phyloP scores from a whole-genome alignment of 2,329 filamentous ascomycete genomes.

The Ceratocystis huliohia region DNA sequence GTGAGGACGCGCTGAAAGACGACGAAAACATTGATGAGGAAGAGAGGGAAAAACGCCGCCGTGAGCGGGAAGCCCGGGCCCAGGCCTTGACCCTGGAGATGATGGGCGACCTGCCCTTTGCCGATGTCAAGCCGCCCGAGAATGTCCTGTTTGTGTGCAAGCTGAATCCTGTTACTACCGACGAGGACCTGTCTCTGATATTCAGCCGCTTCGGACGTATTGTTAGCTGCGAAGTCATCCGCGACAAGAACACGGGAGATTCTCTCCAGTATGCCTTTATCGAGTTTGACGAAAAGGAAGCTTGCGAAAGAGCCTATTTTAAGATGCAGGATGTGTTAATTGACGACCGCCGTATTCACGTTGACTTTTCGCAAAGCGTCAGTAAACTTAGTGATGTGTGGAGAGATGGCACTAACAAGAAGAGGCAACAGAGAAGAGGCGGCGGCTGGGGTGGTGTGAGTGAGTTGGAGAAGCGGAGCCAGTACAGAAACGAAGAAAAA shows the following conservation, averaged over 20 bases:
- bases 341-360: conserved; percentile 92
- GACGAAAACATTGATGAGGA: conserved; percentile 62
- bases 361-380: conserved; percentile 95
- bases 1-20: conserved; percentile 70
- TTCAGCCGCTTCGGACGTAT: conserved; percentile 96
- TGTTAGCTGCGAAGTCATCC: conserved; percentile 87
- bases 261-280: conserved; percentile 97
- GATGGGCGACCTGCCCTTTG: conserved; percentile 94
- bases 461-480: conserved; percentile 75
- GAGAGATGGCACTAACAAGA: conserved; percentile 73
- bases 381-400: conserved; percentile 78
- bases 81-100: conserved; percentile 94
- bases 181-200: conserved; percentile 87
- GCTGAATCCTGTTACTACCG: conserved; percentile 88
- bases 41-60: conserved; percentile 62
- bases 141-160: conserved; percentile 98
- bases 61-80: conserved; percentile 81
- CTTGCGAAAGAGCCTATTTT: conserved; percentile 90
- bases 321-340: conserved; percentile 98
- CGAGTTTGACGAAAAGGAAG: conserved; percentile 83
- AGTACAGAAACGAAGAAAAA: conserved; percentile 58
- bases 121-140: conserved; percentile 92
- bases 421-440: conserved; percentile 53
- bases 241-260: conserved; percentile 86
- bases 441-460: conserved; percentile 78